Evolutionary conservation across 352 stramenopile species (phyloP), one percentile per base, ranked within the genome.

Genomic region (Plasmopara viticola): DNA sequence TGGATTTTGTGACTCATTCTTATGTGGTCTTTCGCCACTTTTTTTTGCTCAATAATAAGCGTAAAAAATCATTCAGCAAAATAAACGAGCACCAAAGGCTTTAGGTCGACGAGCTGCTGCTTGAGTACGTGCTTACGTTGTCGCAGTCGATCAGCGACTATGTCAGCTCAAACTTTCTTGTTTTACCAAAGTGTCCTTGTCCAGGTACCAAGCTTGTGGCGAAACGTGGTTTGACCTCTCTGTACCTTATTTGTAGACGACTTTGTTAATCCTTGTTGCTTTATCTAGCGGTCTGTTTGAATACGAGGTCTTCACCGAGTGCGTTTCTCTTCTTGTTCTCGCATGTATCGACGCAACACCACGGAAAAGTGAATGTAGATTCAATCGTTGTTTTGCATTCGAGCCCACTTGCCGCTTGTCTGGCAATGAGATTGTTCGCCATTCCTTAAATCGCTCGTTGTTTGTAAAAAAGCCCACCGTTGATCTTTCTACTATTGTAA

Each of bases 81-180:
- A 54, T 68, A 57, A 30, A 45, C 61, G 17, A 84, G 29, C 18
- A 67, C 47, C 29, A 73, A 52, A 49, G 83, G 42, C 44, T 74
- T 78, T 54, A 84, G 68, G 44, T 86, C 78, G 44, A 82, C 45
- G 31, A 89, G 62, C 53, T 89, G 75, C 53, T 89, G 73, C 20
- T 3, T 3, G 20, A 25, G 20, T 25, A 25, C 20, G 20, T 25
- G 20, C 1, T 1, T 25, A 25, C 20, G 20, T 25, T 25, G 20
- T 25, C 20, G 20, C 20, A 3, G 20, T 25, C 20, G 20, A 25
- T 25, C 20, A 25, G 20, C 20, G 3, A 25, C 20, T 25, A n/a
- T n/a, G 20, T 25, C 20, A 25, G 20, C 20, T 25, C 20, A 25
- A 25, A 25, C 20, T 25, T 25, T 25, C 1, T 25, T 25, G 20